Base-by-base conservation (phyloP, 768 basidiomycete genomes). In the Mycena leptocephala region DNA sequence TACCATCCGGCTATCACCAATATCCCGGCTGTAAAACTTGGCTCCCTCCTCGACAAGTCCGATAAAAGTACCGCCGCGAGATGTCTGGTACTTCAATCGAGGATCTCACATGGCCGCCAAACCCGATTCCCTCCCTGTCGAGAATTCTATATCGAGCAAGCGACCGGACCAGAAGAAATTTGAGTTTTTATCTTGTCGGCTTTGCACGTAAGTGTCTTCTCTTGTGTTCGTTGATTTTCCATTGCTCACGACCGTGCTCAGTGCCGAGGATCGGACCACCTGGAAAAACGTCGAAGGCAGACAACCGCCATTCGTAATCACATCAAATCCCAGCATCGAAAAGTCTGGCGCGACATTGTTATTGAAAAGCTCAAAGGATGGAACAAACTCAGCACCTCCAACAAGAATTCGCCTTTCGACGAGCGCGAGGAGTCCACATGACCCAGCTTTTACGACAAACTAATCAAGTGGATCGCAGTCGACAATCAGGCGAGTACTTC, bases 391-490 rank as follows among this genome's bases (percentile, higher is more conserved):
- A 37, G 66, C 5, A 39, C 51, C 24, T 43, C 67, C 16, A 62
- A 59, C 41, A 37, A 35, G 26, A 14, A 30, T 11, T 26, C 68
- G 66, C n/a, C 69, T 51, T 35, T 30, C 41, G 51, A 48, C 18
- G 46, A 71, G 30, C 61, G 61, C 51, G 46, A 63, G 35, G 11
- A 33, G n/a, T 82, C 82, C 53, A 71, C 76, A 14, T 2, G 80
- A 3, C 62, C 65, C 0, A 76, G 76, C 4, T 82, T 82, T 51
- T 71, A 76, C 35, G 73, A 82, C 18, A 51, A 72, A 3, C 72
- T 83, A 0, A 55, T 77, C 18, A 74, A 66, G 20, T 83, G 81
- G 81, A 76, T 82, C 16, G 79, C 78, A 11, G 80, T 79, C 26
- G 81, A 80, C 72, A 79, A 82, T 72, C 81, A 82, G 75, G 82